Evolutionary conservation across 371 early-diverging fungal species (phyloP), one percentile per base, ranked within the genome.

Genomic region (Thermomucor indicae-seudaticae): DNA sequence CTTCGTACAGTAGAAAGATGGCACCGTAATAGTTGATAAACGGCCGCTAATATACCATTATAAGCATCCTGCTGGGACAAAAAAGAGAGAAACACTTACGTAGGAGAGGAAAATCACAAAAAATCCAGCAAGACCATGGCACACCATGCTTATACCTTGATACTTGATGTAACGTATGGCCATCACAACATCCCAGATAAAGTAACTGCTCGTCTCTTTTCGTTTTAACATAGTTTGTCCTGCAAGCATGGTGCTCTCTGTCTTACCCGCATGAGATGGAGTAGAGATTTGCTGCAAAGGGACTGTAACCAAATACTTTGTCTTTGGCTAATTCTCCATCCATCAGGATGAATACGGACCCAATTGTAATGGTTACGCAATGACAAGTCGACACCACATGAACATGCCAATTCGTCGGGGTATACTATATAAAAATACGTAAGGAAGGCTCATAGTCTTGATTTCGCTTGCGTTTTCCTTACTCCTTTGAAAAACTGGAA

Each of bases 1-100:
- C 69, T 67, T 96, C 96, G 65, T 87, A 94, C 81, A 95, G 79
- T 34, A 96, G 79, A 53, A 92, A 92, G 31, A 85, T 81, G 11
- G 90, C 79, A 14, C 92, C 96, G 60, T 87, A 94, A 64, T 91
- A 91, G 58, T 86, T 83, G 39, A 91, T 65, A 57, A 92, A 91
- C 8, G 96, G 96, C 41, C 80, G 74, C 83, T 88, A 59, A n/a
- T n/a, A n/a, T n/a, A n/a, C n/a, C n/a, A n/a, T n/a, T 16, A 38
- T 48, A 27, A n/a, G 27, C 24, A 7, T 38, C 20, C 7, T 6
- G 6, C 19, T 11, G 45, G 32, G 4, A 31, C 14, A 42, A 14
- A 43, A 6, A 7, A n/a, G 3, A n/a, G 43, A 51, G 47, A 51
- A 39, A 7, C 45, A 77, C 89, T 80, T 82, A 80, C 91, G 46